Evolutionary conservation across 306 rosid genomes (phyloP), one percentile per base, ranked within the genome.

Genomic region (Malus sylvestris): DNA sequence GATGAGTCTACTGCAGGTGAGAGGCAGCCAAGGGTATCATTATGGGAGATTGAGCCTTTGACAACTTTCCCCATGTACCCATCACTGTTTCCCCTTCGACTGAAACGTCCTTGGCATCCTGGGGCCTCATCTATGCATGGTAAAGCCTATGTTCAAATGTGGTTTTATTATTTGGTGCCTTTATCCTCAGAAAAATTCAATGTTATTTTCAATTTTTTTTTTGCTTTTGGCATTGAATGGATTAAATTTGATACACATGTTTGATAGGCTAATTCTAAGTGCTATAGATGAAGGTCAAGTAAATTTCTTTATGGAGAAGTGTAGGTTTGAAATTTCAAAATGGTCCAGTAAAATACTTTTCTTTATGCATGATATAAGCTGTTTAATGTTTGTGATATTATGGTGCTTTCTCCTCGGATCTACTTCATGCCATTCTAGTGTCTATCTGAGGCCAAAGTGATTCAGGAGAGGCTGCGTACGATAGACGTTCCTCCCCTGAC

Each of bases 1-100:
- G 97, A 92, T 77, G 97, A 92, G 82, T 90, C 97, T 68, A 88
- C 97, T 32, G 91, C 93, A 49, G 96, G 93, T 57, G 97, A 92
- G 73, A 87, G 97, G 79, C 96, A 84, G 81, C 97, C 97, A 40
- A 80, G 97, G 45, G 97, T 92, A 16, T 92, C 96, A 1, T 81
- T 92, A 74, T 92, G 97, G 97, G 97, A 92, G 85, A 92, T 92
- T 80, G 97, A 92, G 84, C 97, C 97, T 72, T 84, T 92, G 67
- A 92, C 97, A 65, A 92, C 93, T 42, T 92, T 92, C 78, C 97
- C 97, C 13, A 90, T 92, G 96, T 92, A 92, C 71, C 96, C 97
- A 58, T 92, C 97, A 16, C 80, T 92, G 49, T 92, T 92, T 86
- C 97, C 96, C 22, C 96, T 92, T 70, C 68, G 96, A 80, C 75